A percentile compares a stretch with the other conserved stretches of the same genome.
Evolutionary conservation across 2,329 filamentous ascomycete species (phyloP).

Genomic region (Paraphaeosphaeria sporulosa): DNA sequence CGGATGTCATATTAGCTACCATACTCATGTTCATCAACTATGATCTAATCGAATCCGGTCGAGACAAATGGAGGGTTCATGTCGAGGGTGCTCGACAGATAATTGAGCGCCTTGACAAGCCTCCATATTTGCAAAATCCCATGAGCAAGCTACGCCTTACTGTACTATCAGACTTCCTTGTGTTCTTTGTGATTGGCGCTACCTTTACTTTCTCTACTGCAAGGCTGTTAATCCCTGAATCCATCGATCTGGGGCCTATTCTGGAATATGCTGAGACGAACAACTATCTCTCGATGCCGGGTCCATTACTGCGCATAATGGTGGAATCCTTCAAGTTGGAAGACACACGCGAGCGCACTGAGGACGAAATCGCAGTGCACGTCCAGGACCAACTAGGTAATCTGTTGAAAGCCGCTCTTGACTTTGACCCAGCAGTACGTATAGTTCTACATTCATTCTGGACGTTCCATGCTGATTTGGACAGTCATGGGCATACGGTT

Average conservation of each 20-base stretch:
- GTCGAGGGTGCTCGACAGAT: slow-evolving; percentile 60
- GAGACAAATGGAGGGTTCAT: slow-evolving; percentile 60
- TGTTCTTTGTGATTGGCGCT: slow-evolving; percentile 47
- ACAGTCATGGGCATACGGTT: slow-evolving; percentile 36
- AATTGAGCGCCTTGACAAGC: slow-evolving; percentile 49
- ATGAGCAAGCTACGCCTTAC: slow-evolving; percentile 44
- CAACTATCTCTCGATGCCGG: slow-evolving; percentile 50
- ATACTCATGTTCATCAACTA: slow-evolving; percentile 60
- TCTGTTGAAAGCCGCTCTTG: slow-evolving; percentile 36
- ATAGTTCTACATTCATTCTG: not conserved
- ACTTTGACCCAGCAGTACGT: slow-evolving; percentile 37
- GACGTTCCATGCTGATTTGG: not conserved
- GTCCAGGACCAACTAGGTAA: slow-evolving; percentile 36
- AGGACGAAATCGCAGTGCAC: slow-evolving; percentile 18
- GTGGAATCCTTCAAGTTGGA: slow-evolving; percentile 45
- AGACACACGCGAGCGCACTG: slow-evolving; percentile 27
- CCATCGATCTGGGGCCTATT: slow-evolving; percentile 43
- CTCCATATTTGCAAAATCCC: slow-evolving; percentile 33
- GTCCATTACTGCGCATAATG: slow-evolving; percentile 46
- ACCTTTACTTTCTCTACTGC: slow-evolving; percentile 40
- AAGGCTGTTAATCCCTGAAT: slow-evolving; percentile 38
- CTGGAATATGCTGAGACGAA: slow-evolving; percentile 50
- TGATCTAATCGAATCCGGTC: slow-evolving; percentile 60
- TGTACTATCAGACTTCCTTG: slow-evolving; percentile 46
- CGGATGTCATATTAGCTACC: slow-evolving; percentile 55